Percentiles rank a stretch among this genome's conserved stretches.
These are phyloP conservation scores for Aspergillus spinulosporus DNA, from an alignment of 2,329 filamentous ascomycete species.

Conservation along the genomic window DNA sequence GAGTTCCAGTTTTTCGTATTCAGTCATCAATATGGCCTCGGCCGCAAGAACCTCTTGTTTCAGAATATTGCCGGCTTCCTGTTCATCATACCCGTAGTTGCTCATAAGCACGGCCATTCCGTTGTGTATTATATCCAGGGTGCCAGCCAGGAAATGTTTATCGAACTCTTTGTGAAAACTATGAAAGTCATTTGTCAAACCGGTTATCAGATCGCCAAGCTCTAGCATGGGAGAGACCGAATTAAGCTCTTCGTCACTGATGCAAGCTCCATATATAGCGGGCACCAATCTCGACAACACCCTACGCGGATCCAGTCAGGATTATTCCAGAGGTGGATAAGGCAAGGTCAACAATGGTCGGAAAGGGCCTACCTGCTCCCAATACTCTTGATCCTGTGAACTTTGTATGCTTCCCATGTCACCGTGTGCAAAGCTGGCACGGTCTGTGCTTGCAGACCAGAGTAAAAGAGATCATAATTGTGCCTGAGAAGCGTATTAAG, in stretches of 20 bases:
- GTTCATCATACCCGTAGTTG: constrained; percentile 16
- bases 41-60: constrained; percentile 4
- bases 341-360: background rate
- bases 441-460: background rate
- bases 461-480: background rate
- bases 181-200: constrained; percentile 15
- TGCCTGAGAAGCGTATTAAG: background rate
- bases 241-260: background rate
- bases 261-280: background rate
- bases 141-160: constrained; percentile 1
- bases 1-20: constrained; percentile 9
- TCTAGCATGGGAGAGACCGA: background rate
- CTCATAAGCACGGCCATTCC: constrained; percentile 15
- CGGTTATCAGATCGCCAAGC: background rate
- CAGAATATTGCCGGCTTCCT: constrained; percentile 2
- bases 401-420: background rate
- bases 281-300: background rate
- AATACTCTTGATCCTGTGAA: background rate
- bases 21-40: constrained; percentile 8
- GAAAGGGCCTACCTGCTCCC: background rate
- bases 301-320: background rate
- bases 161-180: constrained; percentile 15
- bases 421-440: background rate
- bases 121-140: constrained; percentile 7
- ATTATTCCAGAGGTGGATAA: background rate